Conservation (phyloP, 805 yeast species). For the Candida rishiriensis region DNA sequence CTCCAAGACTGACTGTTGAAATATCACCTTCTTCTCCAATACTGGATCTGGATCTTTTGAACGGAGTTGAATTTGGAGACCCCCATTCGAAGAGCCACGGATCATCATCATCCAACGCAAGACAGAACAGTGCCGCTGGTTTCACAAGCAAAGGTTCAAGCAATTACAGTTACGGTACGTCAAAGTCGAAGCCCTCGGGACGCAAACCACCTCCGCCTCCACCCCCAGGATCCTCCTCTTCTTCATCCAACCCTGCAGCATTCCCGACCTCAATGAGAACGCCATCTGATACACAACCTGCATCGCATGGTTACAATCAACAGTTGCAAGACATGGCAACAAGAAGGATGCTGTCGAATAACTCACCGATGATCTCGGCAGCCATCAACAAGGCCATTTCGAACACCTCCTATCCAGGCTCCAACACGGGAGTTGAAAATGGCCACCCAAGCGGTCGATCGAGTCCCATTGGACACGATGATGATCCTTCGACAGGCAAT, state of each 20-base stretch:
- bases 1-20: conserved; percentile 12
- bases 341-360: conserved; percentile 16
- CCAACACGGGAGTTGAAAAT: neutral
- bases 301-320: neutral
- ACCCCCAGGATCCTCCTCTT: conserved; percentile 1
- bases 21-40: conserved; percentile 17
- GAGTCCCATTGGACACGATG: conserved; percentile 1
- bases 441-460: neutral
- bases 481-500: neutral
- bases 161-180: conserved; percentile 1
- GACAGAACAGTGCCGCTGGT: neutral
- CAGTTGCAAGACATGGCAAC: conserved; percentile 7
- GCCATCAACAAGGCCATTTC: conserved; percentile 31
- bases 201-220: conserved; percentile 17
- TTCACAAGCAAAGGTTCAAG: neutral
- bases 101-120: neutral
- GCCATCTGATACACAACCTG: conserved; percentile 3
- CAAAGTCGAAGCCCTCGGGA: conserved; percentile 1
- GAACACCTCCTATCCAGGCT: conserved; percentile 10
- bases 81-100: neutral
- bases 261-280: conserved; percentile 18
- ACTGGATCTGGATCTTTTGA: conserved; percentile 8
- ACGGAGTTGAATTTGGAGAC: conserved; percentile 3
- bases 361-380: conserved; percentile 31
- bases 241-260: neutral